Percentiles rank a stretch among this genome's conserved stretches.
These are phyloP conservation scores for Hypomyces rosellus DNA, from an alignment of 2,329 filamentous ascomycete species.

Conservation along the genomic window DNA sequence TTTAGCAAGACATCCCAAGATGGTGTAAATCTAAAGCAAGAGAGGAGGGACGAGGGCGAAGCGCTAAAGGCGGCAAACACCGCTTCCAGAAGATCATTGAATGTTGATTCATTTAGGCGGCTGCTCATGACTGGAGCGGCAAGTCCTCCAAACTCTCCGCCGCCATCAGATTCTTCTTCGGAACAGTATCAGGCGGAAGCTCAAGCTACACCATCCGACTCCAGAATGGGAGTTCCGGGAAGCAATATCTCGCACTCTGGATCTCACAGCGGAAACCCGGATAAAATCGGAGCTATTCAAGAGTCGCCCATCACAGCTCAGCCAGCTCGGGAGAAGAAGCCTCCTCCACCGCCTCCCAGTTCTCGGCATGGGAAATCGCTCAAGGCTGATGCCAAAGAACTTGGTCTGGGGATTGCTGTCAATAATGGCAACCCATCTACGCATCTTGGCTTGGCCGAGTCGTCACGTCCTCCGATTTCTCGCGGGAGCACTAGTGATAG, in stretches of 20 bases:
- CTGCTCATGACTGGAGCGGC: conserved; percentile 68
- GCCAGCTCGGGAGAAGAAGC: conserved; percentile 44
- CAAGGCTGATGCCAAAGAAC: conserved; percentile 25
- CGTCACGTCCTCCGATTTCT: neutral
- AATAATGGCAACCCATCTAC: neutral
- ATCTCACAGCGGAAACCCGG: too few relatives aligned
- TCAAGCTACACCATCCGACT: neutral
- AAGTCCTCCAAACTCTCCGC: conserved; percentile 19
- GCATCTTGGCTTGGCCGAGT: neutral
- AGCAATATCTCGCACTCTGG: neutral
- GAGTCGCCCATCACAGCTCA: conserved; percentile 5
- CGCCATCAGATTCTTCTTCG: conserved; percentile 9
- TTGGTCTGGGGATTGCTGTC: conserved; percentile 18
- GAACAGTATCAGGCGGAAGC: neutral
- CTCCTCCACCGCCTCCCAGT: conserved; percentile 64
- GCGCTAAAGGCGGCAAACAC: conserved; percentile 27
- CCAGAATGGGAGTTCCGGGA: neutral
- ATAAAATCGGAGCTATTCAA: too few relatives aligned
- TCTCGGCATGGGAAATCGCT: conserved; percentile 75
- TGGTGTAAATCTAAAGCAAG: conserved; percentile 34
- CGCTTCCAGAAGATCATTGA: conserved; percentile 45
- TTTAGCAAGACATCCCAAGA: conserved; percentile 51
- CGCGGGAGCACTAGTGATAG: conserved; percentile 42
- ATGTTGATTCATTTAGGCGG: conserved; percentile 73
- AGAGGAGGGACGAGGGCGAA: conserved; percentile 25